Evolutionary conservation across 2,329 filamentous ascomycete species (phyloP).

Genomic region (Dactylellina haptotyla): DNA sequence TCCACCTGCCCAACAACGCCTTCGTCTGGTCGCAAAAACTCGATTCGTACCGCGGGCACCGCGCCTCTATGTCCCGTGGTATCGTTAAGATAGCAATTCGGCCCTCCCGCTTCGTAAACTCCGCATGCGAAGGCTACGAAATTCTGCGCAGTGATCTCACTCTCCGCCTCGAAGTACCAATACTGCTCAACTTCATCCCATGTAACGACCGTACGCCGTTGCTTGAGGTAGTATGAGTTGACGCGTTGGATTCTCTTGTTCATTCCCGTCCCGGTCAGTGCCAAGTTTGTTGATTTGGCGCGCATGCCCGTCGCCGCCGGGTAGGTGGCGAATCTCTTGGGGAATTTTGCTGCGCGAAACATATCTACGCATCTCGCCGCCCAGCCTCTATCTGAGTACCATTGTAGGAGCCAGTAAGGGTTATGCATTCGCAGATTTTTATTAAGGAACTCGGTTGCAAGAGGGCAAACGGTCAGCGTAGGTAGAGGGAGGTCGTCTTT

Average conservation of each 20-base stretch:
- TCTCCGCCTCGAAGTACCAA: background rate
- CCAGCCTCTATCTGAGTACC: background rate
- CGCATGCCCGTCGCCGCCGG: background rate
- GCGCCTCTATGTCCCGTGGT: background rate
- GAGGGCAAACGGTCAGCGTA: background rate
- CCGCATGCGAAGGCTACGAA: background rate
- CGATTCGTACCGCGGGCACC: background rate
- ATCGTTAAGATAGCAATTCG: background rate
- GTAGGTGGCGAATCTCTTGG: background rate
- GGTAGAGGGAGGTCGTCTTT: background rate
- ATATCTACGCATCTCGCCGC: background rate
- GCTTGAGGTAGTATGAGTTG: background rate
- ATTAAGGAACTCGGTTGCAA: background rate
- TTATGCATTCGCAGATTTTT: background rate
- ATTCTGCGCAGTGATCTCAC: background rate
- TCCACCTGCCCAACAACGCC: background rate
- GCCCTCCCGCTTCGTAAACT: background rate
- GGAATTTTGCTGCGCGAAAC: background rate
- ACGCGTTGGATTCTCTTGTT: constrained; percentile 3
- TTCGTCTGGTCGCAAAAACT: constrained; percentile 6
- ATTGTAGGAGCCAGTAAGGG: background rate
- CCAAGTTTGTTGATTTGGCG: background rate
- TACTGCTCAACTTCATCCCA: background rate
- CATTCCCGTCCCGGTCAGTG: too few species aligned
- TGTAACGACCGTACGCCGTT: background rate